Evolutionary conservation across 2,329 filamentous ascomycete species (phyloP).

Genomic region (Septoria linicola): DNA sequence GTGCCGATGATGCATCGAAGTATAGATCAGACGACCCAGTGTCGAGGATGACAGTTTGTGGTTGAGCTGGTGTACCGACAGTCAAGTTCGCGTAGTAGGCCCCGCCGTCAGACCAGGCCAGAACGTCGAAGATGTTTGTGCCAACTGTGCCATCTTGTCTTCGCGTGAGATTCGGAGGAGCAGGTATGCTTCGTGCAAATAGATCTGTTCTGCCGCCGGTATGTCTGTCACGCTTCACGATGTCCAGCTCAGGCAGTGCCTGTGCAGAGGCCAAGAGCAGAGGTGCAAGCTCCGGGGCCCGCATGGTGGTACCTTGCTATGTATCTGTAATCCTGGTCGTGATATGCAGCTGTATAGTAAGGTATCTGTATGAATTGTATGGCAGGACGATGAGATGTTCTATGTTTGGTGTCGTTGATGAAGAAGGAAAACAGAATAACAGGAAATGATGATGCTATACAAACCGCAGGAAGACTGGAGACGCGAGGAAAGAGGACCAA

Average conservation of each 20-base stretch:
- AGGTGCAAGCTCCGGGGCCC: slow-evolving; percentile 15
- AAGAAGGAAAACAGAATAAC: too few species aligned
- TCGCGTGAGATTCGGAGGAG: slow-evolving; percentile 9
- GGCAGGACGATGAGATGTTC: too few species aligned
- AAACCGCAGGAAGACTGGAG: too few species aligned
- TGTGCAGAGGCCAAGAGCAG: slow-evolving; percentile 22
- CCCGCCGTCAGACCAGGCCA: slow-evolving; percentile 35
- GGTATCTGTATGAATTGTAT: too few species aligned
- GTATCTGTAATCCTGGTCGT: neutral
- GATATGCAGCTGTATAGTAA: too few species aligned
- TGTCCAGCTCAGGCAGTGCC: slow-evolving; percentile 29
- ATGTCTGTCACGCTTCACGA: slow-evolving; percentile 32
- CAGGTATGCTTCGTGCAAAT: slow-evolving; percentile 17
- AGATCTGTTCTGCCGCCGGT: slow-evolving; percentile 22
- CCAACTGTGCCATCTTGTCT: slow-evolving; percentile 25
- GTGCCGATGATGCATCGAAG: slow-evolving; percentile 32
- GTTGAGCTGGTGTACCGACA: slow-evolving; percentile 37
- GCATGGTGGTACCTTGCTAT: slow-evolving; percentile 13
- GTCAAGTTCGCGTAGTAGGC: slow-evolving; percentile 40
- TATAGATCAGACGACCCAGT: slow-evolving; percentile 39
- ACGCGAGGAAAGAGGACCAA: too few species aligned
- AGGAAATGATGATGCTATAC: too few species aligned
- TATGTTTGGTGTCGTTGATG: too few species aligned
- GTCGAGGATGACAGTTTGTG: slow-evolving; percentile 36
- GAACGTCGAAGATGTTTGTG: slow-evolving; percentile 35